Base-by-base conservation (phyloP, 352 stramenopile genomes). In the Globisporangium ultimum region DNA sequence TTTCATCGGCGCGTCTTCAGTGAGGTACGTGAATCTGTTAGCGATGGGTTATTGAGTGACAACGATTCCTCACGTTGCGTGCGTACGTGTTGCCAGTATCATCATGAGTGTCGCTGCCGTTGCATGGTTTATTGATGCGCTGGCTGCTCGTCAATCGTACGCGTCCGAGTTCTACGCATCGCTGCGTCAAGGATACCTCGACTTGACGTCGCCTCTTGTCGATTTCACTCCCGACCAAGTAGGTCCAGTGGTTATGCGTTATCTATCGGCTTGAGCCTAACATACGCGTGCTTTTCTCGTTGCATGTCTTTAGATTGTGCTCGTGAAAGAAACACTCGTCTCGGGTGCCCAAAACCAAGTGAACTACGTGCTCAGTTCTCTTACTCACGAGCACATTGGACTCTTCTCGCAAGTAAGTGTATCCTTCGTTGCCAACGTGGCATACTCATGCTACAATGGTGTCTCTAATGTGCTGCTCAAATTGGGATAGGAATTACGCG, bases 171-270 rank as follows among this genome's bases (percentile, higher is more conserved):
- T 95, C 53, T 95, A 95, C 60, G 61, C 84, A 12, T 93, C 86
- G 1, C 71, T 95, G 34, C 84, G 87, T 28, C 80, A 91, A 55
- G 86, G 84, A 0, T 91, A 93, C 60, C 52, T 95, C 34, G 84
- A 95, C 62, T 66, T 95, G 28, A 84, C 79, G 0, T 95, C 86
- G 2, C 74, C 83, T 12, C 51, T 93, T 5, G 69, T 95, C 48
- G 82, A 93, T 53, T 93, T 95, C 48, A 93, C 86, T 2, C 84
- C 86, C 0, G 86, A 95, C 32, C 86, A 95, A 75, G 85, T 95
- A 58, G 18, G 42, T 47, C 2, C 40, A 45, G 24, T 28, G 24
- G 24, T 45, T 48, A 10, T 10, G 28, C 28, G 28, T 6, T 36
- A 10, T 9, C 28, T 36, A 11, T 36, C 7, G 28, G 5, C 8